Conservation (phyloP, 2,329 filamentous ascomycete species). For the Xylariomycetidae sp. region DNA sequence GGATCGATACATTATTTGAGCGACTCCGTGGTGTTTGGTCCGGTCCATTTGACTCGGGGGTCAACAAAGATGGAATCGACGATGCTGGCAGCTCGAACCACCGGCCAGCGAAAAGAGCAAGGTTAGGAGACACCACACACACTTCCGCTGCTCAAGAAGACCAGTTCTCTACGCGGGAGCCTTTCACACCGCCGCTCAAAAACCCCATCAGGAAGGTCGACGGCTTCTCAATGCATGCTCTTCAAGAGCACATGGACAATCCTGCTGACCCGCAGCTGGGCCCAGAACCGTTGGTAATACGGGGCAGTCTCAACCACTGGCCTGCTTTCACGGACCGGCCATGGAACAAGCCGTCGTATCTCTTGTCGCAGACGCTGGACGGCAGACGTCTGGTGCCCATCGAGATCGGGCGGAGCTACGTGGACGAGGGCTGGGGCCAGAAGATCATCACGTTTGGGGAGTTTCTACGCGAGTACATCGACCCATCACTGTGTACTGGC, state of each 20-base stretch:
- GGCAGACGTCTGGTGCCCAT: slow-evolving; percentile 79
- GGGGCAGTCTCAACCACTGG: slow-evolving; percentile 62
- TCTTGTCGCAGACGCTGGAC: slow-evolving; percentile 65
- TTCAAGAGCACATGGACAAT: slow-evolving; percentile 55
- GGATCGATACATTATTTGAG: slow-evolving; percentile 46
- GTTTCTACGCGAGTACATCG: slow-evolving; percentile 62
- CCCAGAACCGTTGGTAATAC: slow-evolving; percentile 63
- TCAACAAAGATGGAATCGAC: background rate
- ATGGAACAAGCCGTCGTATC: slow-evolving; percentile 71
- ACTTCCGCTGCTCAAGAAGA: background rate
- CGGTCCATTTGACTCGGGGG: background rate
- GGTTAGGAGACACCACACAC: slow-evolving; percentile 3
- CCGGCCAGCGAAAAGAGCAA: slow-evolving; percentile 15
- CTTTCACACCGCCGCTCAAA: slow-evolving; percentile 36
- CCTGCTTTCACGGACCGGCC: slow-evolving; percentile 62
- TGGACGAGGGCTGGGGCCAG: slow-evolving; percentile 79
- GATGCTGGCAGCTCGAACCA: too few species aligned
- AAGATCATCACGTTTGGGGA: slow-evolving; percentile 67
- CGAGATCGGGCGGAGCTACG: slow-evolving; percentile 82
- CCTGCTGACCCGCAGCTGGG: slow-evolving; percentile 30
- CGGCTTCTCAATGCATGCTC: slow-evolving; percentile 48
- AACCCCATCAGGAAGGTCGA: slow-evolving; percentile 35
- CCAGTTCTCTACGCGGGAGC: slow-evolving; percentile 29
- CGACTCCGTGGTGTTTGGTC: slow-evolving; percentile 25
- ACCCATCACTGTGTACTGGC: slow-evolving; percentile 16